Percentiles rank a stretch among this genome's conserved stretches.
phyloP scores from a whole-genome alignment of 2,329 filamentous ascomycete species.

The Aspergillus intermedius region DNA sequence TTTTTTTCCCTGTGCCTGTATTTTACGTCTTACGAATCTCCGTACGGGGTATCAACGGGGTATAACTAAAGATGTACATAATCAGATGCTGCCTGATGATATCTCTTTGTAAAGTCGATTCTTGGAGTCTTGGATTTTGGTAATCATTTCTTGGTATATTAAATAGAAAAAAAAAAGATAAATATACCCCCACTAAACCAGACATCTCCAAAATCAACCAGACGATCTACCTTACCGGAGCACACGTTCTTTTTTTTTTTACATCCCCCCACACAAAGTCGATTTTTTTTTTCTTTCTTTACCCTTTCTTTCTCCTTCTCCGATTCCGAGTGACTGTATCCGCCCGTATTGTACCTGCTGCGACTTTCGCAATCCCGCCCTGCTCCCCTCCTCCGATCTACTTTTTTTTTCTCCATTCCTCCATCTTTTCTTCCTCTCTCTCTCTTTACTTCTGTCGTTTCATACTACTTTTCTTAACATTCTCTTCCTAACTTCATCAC shows the following conservation, averaged over 20 bases:
- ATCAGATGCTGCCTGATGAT: too few species aligned
- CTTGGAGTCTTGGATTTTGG: too few species aligned
- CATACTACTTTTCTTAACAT: background rate
- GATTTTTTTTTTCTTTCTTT: slow-evolving; percentile 9
- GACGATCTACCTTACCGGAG: slow-evolving; percentile 15
- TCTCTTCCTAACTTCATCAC: background rate
- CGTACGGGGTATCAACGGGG: slow-evolving; percentile 4
- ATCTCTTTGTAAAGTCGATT: too few species aligned
- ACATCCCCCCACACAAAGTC: slow-evolving; percentile 1
- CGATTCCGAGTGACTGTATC: slow-evolving; percentile 21
- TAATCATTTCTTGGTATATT: too few species aligned
- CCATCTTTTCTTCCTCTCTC: slow-evolving; percentile 2
- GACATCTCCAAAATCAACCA: slow-evolving; percentile 16
- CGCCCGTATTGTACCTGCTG: slow-evolving; percentile 1
- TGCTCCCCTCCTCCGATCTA: slow-evolving; percentile 21
- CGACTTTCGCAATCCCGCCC: slow-evolving; percentile 9
- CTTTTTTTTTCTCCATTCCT: slow-evolving; percentile 16
- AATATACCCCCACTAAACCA: slow-evolving; percentile 12
- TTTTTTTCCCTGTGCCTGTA: background rate
- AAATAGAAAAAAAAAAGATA: slow-evolving; percentile 3
- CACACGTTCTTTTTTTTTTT: slow-evolving; percentile 18
- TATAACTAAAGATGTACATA: slow-evolving; percentile 7
- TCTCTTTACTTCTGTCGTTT: slow-evolving; percentile 17
- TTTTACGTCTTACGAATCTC: background rate
- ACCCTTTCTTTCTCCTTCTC: slow-evolving; percentile 13